phyloP scores from a whole-genome alignment of 192 early-diverging fungal species.

The Coemansia sp. region DNA sequence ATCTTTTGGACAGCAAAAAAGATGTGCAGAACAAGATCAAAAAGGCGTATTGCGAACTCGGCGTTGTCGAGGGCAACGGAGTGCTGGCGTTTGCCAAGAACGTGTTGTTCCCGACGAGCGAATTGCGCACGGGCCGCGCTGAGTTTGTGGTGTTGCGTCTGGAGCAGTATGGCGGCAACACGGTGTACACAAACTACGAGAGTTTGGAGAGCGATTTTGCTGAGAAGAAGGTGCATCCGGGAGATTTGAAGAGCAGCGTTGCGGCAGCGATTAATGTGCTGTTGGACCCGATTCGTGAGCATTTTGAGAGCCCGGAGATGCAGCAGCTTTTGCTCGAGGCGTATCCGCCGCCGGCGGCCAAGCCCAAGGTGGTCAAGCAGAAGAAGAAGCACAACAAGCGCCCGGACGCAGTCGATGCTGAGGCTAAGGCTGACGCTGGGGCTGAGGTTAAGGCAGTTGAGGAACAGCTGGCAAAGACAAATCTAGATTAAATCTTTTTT shows the following conservation, averaged over 20 bases:
- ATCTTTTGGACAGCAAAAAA: constrained; percentile 84
- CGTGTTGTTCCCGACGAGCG: constrained; percentile 86
- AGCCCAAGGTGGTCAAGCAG: constrained; percentile 59
- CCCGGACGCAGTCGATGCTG: constrained; percentile 21
- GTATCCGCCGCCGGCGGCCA: constrained; percentile 71
- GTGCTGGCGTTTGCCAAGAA: constrained; percentile 84
- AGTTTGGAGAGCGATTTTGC: constrained; percentile 82
- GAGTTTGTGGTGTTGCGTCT: constrained; percentile 70
- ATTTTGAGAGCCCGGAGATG: constrained; percentile 71
- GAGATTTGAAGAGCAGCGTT: constrained; percentile 89
- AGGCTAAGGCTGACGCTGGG: constrained; percentile 6
- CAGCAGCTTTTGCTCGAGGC: constrained; percentile 73
- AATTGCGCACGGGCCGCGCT: constrained; percentile 56
- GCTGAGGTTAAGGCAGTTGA: neutral
- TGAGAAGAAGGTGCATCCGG: constrained; percentile 86
- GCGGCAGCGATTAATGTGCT: constrained; percentile 80
- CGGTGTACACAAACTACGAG: constrained; percentile 68
- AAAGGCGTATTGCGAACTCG: constrained; percentile 97
- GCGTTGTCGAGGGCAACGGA: constrained; percentile 90
- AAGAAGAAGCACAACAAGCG: constrained; percentile 58
- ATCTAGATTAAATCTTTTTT: neutral
- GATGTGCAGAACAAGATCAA: constrained; percentile 82
- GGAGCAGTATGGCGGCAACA: constrained; percentile 92
- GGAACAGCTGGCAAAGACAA: constrained; percentile 4
- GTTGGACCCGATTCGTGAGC: constrained; percentile 83